A percentile compares a stretch with the other conserved stretches of the same genome.
These are phyloP conservation scores for Senna siamea DNA, from an alignment of 306 rosid genomes.

Conservation along the genomic window DNA sequence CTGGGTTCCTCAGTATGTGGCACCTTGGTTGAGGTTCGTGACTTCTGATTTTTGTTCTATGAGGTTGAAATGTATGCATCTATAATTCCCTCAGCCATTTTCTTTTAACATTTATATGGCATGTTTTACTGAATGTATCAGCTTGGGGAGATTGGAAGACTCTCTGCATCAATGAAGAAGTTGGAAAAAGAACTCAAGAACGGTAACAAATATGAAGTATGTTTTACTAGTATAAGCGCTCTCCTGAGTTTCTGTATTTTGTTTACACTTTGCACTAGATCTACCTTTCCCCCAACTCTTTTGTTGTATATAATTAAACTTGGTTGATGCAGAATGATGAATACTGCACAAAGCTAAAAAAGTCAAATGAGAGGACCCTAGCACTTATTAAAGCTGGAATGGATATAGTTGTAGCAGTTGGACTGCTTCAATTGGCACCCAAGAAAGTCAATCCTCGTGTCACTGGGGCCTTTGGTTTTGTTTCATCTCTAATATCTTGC, in stretches of 20 bases:
- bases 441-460: constrained; percentile 88
- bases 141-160: constrained; percentile 96
- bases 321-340: constrained; percentile 67
- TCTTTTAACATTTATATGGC: constrained; percentile 23
- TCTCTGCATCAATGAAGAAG: constrained; percentile 83
- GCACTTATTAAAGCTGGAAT: constrained; percentile 81
- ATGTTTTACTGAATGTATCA: constrained; percentile 43
- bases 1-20: constrained; percentile 78
- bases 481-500: constrained; percentile 84
- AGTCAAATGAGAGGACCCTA: constrained; percentile 82
- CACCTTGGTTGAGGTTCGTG: constrained; percentile 85
- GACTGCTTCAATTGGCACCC: constrained; percentile 92
- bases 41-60: constrained; percentile 30
- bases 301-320: constrained; percentile 10
- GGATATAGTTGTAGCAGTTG: constrained; percentile 85
- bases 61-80: not conserved
- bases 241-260: constrained; percentile 3
- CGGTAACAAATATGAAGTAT: constrained; percentile 71
- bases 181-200: constrained; percentile 78
- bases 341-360: constrained; percentile 68
- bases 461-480: constrained; percentile 91
- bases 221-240: constrained; percentile 36
- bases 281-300: not conserved
- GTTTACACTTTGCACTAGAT: not conserved
- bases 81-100: not conserved